A percentile compares a stretch with the other conserved stretches of the same genome.
Conservation (phyloP, 129 eudicot genomes). For the Pulicaria dysenterica region DNA sequence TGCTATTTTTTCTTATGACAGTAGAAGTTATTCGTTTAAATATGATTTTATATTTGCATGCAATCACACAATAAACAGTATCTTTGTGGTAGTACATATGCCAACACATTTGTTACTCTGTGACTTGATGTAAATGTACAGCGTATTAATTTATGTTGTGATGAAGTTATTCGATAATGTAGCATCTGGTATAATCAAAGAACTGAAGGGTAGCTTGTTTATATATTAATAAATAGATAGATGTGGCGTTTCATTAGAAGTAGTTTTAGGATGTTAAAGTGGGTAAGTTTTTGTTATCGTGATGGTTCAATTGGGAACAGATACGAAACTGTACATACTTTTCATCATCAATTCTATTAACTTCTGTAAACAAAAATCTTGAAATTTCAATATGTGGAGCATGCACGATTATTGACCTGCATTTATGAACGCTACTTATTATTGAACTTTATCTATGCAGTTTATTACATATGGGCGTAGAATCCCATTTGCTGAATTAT, state of each 20-base stretch:
- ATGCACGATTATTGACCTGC: too few species aligned
- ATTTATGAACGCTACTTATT: too few species aligned
- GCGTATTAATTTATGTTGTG: background rate
- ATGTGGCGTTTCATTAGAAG: too few species aligned
- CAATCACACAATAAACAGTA: background rate
- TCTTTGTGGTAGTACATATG: background rate
- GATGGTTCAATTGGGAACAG: too few species aligned
- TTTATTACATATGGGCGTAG: slow-evolving; percentile 92
- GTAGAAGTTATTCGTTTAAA: background rate
- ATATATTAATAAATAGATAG: too few species aligned
- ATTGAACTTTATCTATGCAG: slow-evolving; percentile 40
- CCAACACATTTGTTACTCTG: background rate
- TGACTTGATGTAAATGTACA: background rate
- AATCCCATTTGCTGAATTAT: slow-evolving; percentile 83
- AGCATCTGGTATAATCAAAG: background rate
- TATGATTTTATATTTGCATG: background rate
- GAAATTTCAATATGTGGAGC: too few species aligned
- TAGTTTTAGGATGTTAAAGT: too few species aligned
- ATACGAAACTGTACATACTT: too few species aligned
- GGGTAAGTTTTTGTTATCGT: too few species aligned
- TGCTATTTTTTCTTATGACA: too few species aligned
- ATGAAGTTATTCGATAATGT: background rate
- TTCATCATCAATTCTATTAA: too few species aligned
- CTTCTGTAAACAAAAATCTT: too few species aligned
- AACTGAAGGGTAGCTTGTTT: background rate